These are phyloP conservation scores for Naganishia antarctica DNA, from an alignment of 768 basidiomycete species.

Conservation along the genomic window DNA sequence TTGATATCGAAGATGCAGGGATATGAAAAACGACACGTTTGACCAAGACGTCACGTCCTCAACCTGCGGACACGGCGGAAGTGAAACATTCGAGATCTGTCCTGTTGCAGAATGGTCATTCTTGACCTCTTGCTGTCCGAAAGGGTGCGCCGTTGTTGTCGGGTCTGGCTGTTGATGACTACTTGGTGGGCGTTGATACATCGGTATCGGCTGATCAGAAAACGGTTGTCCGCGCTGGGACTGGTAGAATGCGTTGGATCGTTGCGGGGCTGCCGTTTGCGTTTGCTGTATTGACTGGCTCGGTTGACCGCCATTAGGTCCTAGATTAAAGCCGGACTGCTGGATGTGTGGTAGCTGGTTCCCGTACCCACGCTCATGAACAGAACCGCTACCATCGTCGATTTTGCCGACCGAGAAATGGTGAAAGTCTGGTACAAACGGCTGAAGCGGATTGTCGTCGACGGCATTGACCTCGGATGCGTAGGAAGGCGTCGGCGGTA, in stretches of 20 bases:
- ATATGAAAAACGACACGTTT: slow-evolving; percentile 36
- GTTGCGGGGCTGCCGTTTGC: too few relatives aligned
- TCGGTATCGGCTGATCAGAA: too few relatives aligned
- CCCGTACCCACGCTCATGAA: not conserved
- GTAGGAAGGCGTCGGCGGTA: not conserved
- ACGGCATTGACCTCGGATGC: not conserved
- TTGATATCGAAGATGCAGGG: slow-evolving; percentile 35
- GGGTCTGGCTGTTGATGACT: too few relatives aligned
- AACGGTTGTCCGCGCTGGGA: too few relatives aligned
- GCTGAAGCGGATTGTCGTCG: not conserved
- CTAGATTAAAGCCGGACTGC: not conserved
- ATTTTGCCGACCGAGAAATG: not conserved
- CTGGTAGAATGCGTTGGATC: too few relatives aligned
- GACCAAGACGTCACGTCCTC: slow-evolving; percentile 27
- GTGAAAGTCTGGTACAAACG: not conserved
- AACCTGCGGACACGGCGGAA: slow-evolving; percentile 21
- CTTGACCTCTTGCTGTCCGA: too few relatives aligned
- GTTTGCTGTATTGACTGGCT: too few relatives aligned
- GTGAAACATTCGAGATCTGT: not conserved
- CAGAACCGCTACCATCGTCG: too few relatives aligned
- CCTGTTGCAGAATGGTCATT: not conserved
- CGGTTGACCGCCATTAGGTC: too few relatives aligned
- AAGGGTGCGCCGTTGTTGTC: too few relatives aligned
- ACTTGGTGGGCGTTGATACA: too few relatives aligned
- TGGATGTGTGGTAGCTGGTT: not conserved